Evolutionary conservation across 208 protist species (phyloP).

Genomic region (Trypanosoma mega): DNA sequence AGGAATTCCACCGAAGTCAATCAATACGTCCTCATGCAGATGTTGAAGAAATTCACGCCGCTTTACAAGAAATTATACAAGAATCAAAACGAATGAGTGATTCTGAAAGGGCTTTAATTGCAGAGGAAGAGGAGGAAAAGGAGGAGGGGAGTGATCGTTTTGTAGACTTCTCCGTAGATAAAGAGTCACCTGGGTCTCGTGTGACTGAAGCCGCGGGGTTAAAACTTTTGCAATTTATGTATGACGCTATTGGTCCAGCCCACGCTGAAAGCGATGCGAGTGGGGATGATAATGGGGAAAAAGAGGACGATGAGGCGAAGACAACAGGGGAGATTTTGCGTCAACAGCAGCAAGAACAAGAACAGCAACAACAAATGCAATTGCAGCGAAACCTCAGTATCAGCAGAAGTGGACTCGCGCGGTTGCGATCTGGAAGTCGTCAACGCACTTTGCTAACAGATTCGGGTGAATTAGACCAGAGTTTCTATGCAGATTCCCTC

Average conservation of each 20-base stretch:
- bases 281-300: not conserved
- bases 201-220: slow-evolving; percentile 22
- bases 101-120: not conserved
- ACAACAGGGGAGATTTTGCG: not conserved
- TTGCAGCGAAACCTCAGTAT: no score
- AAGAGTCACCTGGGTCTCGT: slow-evolving; percentile 4
- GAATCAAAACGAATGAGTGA: not conserved
- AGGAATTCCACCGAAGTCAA: not conserved
- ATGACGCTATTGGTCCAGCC: slow-evolving; percentile 41
- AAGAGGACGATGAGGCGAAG: slow-evolving; percentile 12
- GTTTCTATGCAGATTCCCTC: not conserved
- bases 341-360: no score
- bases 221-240: slow-evolving; percentile 80
- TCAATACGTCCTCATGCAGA: not conserved
- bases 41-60: not conserved
- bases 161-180: slow-evolving; percentile 20
- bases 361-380: no score
- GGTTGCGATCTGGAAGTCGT: no score
- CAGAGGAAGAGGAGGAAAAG: not conserved
- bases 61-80: not conserved
- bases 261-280: not conserved
- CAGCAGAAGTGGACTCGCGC: no score
- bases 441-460: no score
- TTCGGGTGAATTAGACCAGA: not conserved
- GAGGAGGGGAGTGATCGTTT: slow-evolving; percentile 8